Conservation (phyloP, 2,329 filamentous ascomycete genomes). For the Paecilomyces fulvus region DNA sequence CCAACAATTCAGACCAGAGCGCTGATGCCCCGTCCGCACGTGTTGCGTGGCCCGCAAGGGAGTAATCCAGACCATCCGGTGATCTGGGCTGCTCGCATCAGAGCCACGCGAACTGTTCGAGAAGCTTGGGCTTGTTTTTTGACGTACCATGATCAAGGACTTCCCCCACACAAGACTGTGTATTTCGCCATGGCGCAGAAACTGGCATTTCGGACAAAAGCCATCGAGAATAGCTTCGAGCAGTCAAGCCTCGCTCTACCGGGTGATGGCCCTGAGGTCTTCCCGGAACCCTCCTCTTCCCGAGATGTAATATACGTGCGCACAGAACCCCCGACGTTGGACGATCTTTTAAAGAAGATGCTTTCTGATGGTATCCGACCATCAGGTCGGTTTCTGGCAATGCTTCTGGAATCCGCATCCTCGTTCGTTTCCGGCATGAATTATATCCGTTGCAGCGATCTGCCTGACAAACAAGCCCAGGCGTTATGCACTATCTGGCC, state of each 20-base stretch:
- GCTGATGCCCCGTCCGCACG: conserved; percentile 27
- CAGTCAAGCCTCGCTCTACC: conserved; percentile 32
- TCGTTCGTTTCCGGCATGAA: conserved; percentile 33
- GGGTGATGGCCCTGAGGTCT: conserved; percentile 49
- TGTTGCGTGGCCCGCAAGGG: conserved; percentile 5
- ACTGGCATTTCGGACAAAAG: conserved; percentile 33
- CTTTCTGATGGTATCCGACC: conserved; percentile 36
- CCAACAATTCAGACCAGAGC: conserved; percentile 54
- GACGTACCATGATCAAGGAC: conserved; percentile 41
- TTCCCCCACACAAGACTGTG: conserved; percentile 31
- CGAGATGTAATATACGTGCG: conserved; percentile 51
- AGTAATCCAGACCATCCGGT: conserved; percentile 16
- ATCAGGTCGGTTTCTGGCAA: conserved; percentile 35
- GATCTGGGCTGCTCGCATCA: conserved; percentile 51
- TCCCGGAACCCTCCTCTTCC: conserved; percentile 47
- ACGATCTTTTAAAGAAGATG: conserved; percentile 47
- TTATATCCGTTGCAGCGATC: conserved; percentile 32
- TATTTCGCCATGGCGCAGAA: conserved; percentile 53
- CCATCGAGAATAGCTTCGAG: conserved; percentile 14
- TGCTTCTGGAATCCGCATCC: conserved; percentile 40
- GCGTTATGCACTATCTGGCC: conserved; percentile 19
- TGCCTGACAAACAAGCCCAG: conserved; percentile 24
- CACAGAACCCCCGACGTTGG: conserved; percentile 43
- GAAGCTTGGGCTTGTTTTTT: conserved; percentile 60
- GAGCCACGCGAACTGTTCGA: conserved; percentile 50